Conservation (phyloP, 2,329 filamentous ascomycete species). For the Neonectria ditissima region DNA sequence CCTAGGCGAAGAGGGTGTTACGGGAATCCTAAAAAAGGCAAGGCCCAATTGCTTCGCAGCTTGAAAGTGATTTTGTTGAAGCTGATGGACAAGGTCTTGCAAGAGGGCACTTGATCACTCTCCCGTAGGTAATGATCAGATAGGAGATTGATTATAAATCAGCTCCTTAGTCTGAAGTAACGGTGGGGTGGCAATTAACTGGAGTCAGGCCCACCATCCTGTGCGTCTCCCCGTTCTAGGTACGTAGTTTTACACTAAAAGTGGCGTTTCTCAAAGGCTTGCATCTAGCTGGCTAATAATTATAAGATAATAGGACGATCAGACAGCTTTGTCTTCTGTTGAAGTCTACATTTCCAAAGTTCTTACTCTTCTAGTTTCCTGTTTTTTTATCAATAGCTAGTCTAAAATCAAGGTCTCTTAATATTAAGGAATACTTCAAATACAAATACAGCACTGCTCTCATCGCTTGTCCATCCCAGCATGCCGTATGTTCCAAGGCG, state of each 20-base stretch:
- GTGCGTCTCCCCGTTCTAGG: too few species aligned
- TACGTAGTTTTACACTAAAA: too few species aligned
- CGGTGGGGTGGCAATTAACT: neutral
- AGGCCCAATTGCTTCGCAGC: neutral
- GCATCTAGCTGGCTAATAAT: too few species aligned
- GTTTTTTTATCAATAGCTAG: too few species aligned
- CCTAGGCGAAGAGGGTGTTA: neutral
- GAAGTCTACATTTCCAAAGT: too few species aligned
- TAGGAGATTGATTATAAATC: conserved; percentile 6
- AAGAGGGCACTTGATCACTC: neutral
- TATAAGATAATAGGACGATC: too few species aligned
- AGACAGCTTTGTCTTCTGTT: too few species aligned
- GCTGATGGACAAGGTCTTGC: neutral
- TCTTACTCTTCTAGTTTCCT: too few species aligned
- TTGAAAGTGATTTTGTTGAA: neutral
- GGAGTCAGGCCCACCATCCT: too few species aligned
- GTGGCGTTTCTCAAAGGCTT: too few species aligned
- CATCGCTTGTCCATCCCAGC: neutral
- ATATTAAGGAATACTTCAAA: too few species aligned
- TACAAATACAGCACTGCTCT: neutral
- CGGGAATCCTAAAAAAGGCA: neutral
- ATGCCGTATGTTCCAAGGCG: conserved; percentile 6
- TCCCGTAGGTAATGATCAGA: neutral
- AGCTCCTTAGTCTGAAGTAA: neutral
- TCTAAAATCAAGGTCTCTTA: too few species aligned